phyloP scores from a whole-genome alignment of 1,284 basidiomycete species.

The Sporisorium scitamineum region DNA sequence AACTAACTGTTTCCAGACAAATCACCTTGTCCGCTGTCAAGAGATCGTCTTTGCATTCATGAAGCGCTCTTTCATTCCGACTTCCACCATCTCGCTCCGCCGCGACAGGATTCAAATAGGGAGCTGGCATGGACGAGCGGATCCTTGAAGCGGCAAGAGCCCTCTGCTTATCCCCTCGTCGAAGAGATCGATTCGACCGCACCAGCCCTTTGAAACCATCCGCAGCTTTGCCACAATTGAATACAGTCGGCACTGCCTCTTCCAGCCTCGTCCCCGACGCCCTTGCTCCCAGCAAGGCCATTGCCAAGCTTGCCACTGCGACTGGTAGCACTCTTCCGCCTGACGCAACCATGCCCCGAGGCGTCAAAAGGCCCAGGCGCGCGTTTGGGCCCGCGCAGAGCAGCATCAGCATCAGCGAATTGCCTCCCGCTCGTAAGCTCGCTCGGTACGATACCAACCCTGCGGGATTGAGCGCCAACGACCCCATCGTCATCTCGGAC shows the following conservation, averaged over 20 bases:
- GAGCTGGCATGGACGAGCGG: conserved; percentile 29
- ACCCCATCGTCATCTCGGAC: conserved; percentile 31
- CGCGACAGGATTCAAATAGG: background rate
- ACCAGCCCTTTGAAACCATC: background rate
- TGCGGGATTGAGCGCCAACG: background rate
- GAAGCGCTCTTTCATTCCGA: conserved; percentile 1
- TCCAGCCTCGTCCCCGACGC: background rate
- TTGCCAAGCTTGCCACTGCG: background rate
- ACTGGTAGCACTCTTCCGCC: background rate
- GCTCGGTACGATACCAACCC: background rate
- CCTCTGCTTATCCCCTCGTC: conserved; percentile 32
- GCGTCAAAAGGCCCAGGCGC: conserved; percentile 17
- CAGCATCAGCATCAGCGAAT: background rate
- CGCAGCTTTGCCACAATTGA: background rate
- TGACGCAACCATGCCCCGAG: conserved; percentile 12
- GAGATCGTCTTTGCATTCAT: background rate
- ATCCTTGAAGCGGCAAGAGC: conserved; percentile 24
- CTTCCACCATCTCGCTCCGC: background rate
- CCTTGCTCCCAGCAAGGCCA: background rate
- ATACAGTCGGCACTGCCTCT: background rate
- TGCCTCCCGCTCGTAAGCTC: background rate
- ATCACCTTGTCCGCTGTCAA: too few relatives aligned
- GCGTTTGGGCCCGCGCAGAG: background rate
- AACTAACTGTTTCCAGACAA: too few relatives aligned
- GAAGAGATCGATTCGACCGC: conserved; percentile 1